phyloP scores from a whole-genome alignment of 306 rosid species.

The Vicia villosa region DNA sequence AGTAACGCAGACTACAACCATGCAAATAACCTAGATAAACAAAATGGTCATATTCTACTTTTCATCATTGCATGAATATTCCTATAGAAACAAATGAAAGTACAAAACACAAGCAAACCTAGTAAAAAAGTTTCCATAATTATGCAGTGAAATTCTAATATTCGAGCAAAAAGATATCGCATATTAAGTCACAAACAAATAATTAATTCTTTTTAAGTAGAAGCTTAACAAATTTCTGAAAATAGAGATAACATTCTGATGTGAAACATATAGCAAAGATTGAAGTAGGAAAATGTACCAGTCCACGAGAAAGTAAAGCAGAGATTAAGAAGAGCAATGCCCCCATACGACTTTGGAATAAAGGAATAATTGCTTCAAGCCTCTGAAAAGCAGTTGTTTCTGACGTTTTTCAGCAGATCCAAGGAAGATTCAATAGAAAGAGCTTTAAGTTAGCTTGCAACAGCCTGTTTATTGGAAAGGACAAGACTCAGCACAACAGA shows the following conservation, averaged over 20 bases:
- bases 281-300: conserved; percentile 63
- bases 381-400: conserved; percentile 66
- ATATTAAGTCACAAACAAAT: conserved; percentile 24
- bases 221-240: conserved; percentile 7
- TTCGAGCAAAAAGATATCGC: background rate
- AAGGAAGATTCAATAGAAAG: conserved; percentile 77
- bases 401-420: conserved; percentile 70
- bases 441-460: conserved; percentile 71
- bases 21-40: conserved; percentile 2
- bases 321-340: conserved; percentile 94
- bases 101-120: background rate
- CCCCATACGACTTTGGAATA: conserved; percentile 93
- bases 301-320: conserved; percentile 92
- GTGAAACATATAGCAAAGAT: conserved; percentile 25
- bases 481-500: conserved; percentile 30
- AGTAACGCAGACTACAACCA: background rate
- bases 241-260: background rate
- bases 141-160: conserved; percentile 1
- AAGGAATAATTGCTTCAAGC: conserved; percentile 72
- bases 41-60: background rate
- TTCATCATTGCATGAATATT: conserved; percentile 3
- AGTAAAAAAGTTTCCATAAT: background rate
- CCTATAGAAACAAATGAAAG: conserved; percentile 8
- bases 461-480: conserved; percentile 49
- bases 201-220: background rate